A percentile compares a stretch with the other conserved stretches of the same genome.
These are phyloP conservation scores for Fusarium incarnatum DNA, from an alignment of 2,329 filamentous ascomycete genomes.

Conservation along the genomic window DNA sequence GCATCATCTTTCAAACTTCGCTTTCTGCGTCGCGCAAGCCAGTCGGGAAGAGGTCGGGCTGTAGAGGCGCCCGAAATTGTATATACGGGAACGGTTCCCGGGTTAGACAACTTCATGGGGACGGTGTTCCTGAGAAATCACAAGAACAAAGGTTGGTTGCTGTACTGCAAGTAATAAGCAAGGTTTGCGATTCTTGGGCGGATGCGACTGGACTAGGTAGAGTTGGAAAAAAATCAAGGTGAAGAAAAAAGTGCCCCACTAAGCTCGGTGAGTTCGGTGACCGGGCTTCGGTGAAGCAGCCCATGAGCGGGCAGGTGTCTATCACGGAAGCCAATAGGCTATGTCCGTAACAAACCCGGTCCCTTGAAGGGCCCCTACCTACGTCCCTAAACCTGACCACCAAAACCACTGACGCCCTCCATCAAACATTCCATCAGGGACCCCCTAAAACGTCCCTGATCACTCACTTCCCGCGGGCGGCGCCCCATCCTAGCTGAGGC, in stretches of 20 bases:
- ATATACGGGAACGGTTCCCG: conserved; percentile 88
- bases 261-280: conserved; percentile 33
- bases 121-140: conserved; percentile 17
- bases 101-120: conserved; percentile 83
- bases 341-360: conserved; percentile 23
- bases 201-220: conserved; percentile 29
- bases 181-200: conserved; percentile 30
- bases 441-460: conserved; percentile 25
- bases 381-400: conserved; percentile 11
- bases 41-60: conserved; percentile 89
- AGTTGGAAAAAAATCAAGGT: conserved; percentile 49
- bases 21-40: conserved; percentile 91
- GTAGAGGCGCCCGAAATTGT: conserved; percentile 93
- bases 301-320: conserved; percentile 12
- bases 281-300: conserved; percentile 36
- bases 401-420: conserved; percentile 31
- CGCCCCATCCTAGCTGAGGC: conserved; percentile 38
- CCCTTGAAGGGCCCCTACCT: conserved; percentile 13
- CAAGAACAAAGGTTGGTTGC: conserved; percentile 29
- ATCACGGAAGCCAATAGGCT: not conserved
- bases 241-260: conserved; percentile 45
- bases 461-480: conserved; percentile 7
- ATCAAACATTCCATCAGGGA: conserved; percentile 17
- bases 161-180: conserved; percentile 21
- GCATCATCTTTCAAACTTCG: conserved; percentile 90